Evolutionary conservation across 106 monocot genomes (phyloP).

Genomic region (Ottelia alismoides): DNA sequence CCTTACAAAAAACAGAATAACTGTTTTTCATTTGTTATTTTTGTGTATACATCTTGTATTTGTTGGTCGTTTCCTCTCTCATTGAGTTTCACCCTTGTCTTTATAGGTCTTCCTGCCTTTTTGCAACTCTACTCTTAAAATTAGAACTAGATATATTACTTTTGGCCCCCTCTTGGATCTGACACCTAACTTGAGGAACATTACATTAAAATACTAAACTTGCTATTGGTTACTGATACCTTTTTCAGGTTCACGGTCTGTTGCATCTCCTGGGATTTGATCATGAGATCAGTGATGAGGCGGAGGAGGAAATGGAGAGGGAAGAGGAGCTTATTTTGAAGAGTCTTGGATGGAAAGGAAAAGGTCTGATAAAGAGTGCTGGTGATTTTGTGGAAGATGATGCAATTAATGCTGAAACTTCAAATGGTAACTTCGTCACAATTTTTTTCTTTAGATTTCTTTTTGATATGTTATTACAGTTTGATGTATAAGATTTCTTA

Average conservation of each 20-base stretch:
- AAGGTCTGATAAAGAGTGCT: conserved; percentile 61
- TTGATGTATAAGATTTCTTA: conserved; percentile 16
- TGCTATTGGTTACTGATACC: no score
- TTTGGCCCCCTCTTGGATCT: no score
- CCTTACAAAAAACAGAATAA: no score
- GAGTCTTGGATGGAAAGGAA: conserved; percentile 91
- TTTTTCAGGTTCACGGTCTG: conserved; percentile 67
- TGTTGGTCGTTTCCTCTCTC: no score
- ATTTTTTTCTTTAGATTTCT: background rate
- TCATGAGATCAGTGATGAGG: conserved; percentile 59
- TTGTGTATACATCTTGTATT: no score
- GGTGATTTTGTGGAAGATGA: conserved; percentile 32
- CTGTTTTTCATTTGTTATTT: no score
- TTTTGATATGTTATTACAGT: background rate
- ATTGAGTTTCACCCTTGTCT: no score
- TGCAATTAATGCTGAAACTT: conserved; percentile 15
- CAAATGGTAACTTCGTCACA: conserved; percentile 28
- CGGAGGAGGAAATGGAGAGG: conserved; percentile 78
- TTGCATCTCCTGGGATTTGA: conserved; percentile 92
- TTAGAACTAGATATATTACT: no score
- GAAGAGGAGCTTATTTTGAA: conserved; percentile 74
- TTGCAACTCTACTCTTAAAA: no score
- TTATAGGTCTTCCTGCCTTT: no score
- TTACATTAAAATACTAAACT: no score
- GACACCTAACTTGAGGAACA: no score